Evolutionary conservation across 345 rosid genomes (phyloP).

Genomic region (Populus nigra): DNA sequence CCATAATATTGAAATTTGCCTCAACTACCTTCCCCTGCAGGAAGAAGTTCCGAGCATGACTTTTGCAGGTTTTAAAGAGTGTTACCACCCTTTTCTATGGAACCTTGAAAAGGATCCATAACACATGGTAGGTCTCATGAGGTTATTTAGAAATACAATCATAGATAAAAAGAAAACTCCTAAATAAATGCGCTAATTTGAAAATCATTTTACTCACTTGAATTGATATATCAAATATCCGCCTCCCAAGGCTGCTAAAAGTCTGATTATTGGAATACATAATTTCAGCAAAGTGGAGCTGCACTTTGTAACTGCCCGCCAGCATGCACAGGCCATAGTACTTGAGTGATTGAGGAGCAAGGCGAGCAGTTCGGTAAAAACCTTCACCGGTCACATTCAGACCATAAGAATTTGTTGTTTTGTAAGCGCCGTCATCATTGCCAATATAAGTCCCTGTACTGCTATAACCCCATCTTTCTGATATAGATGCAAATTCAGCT

Average conservation of each 20-base stretch:
- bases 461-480: slow-evolving; percentile 66
- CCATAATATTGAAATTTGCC: slow-evolving; percentile 60
- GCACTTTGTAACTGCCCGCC: slow-evolving; percentile 53
- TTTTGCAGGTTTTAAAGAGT: neutral
- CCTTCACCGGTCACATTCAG: slow-evolving; percentile 33
- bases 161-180: neutral
- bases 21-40: slow-evolving; percentile 53
- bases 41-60: neutral
- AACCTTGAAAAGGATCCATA: neutral
- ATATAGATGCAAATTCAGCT: slow-evolving; percentile 34
- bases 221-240: slow-evolving; percentile 70
- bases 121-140: neutral
- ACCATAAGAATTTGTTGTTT: slow-evolving; percentile 29
- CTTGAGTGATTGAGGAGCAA: slow-evolving; percentile 69
- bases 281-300: slow-evolving; percentile 88
- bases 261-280: slow-evolving; percentile 51
- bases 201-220: slow-evolving; percentile 48
- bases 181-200: neutral
- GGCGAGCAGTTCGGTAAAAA: slow-evolving; percentile 59
- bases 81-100: neutral
- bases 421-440: neutral
- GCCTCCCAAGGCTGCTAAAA: slow-evolving; percentile 61
- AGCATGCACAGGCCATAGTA: slow-evolving; percentile 77
- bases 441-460: slow-evolving; percentile 58
- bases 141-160: neutral